Percentiles rank a stretch among this genome's conserved stretches.
phyloP scores from a whole-genome alignment of 2,329 filamentous ascomycete species.

The Leptographium flavum region DNA sequence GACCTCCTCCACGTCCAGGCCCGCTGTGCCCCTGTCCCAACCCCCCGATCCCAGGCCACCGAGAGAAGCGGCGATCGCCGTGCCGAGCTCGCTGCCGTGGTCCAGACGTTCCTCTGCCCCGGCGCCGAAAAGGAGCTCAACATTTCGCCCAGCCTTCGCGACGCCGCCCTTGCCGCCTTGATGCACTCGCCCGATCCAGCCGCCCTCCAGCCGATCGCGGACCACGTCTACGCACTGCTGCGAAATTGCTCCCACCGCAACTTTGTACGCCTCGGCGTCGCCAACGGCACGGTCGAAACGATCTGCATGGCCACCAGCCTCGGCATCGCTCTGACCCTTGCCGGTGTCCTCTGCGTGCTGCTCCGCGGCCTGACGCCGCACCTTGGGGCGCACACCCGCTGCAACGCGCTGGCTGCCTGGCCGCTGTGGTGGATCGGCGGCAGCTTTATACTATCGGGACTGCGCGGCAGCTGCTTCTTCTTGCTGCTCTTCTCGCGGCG shows the following conservation, averaged over 20 bases:
- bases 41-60: too few species aligned
- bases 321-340: conserved; percentile 24
- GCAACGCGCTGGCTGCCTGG: conserved; percentile 27
- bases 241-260: conserved; percentile 33
- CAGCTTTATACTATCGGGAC: conserved; percentile 27
- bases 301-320: conserved; percentile 29
- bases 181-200: conserved; percentile 22
- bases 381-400: conserved; percentile 24
- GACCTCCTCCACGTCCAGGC: conserved; percentile 18
- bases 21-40: conserved; percentile 13
- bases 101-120: conserved; percentile 25
- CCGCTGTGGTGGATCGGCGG: conserved; percentile 31
- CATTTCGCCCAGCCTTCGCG: conserved; percentile 27
- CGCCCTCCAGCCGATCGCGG: conserved; percentile 26
- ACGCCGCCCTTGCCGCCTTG: conserved; percentile 22
- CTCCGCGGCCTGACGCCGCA: conserved; percentile 24
- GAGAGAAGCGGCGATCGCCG: conserved; percentile 11
- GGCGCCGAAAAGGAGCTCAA: conserved; percentile 31
- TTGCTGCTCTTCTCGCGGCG: conserved; percentile 29
- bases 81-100: conserved; percentile 23
- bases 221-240: conserved; percentile 31
- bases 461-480: conserved; percentile 33
- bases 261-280: conserved; percentile 38
- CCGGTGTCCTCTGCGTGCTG: conserved; percentile 25
- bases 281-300: conserved; percentile 35